Conservation (phyloP, 2,329 filamentous ascomycete species). For the Fusarium palustre region DNA sequence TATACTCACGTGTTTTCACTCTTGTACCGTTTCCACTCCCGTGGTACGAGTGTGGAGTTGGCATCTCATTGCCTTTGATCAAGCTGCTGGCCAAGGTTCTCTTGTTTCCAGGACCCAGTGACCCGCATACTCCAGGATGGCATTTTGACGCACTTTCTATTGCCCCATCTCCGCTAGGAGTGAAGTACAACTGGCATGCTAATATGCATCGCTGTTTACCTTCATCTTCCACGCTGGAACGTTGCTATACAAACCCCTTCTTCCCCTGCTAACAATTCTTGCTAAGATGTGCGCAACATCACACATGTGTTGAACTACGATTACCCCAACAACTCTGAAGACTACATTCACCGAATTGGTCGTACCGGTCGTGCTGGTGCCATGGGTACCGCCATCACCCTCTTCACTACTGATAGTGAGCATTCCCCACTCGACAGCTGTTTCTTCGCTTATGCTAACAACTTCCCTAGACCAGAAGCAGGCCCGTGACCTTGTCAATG, state of each 20-base stretch:
- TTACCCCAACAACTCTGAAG: slow-evolving; percentile 98
- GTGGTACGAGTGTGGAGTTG: slow-evolving; percentile 82
- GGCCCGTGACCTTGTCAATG: slow-evolving; percentile 94
- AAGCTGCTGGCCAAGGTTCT: slow-evolving; percentile 74
- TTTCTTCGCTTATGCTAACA: slow-evolving; percentile 51
- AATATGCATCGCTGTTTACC: slow-evolving; percentile 62
- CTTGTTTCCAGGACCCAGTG: slow-evolving; percentile 68
- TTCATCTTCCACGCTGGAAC: slow-evolving; percentile 67
- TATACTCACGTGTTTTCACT: slow-evolving; percentile 79
- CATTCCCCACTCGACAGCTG: slow-evolving; percentile 47
- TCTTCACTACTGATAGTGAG: slow-evolving; percentile 99
- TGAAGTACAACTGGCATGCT: slow-evolving; percentile 62
- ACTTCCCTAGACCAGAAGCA: slow-evolving; percentile 80
- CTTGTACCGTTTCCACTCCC: slow-evolving; percentile 71
- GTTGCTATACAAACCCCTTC: slow-evolving; percentile 67
- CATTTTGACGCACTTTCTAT: slow-evolving; percentile 66
- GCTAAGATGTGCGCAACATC: slow-evolving; percentile 98
- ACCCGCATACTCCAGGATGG: slow-evolving; percentile 64
- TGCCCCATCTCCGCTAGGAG: slow-evolving; percentile 68
- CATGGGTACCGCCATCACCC: slow-evolving; percentile 94
- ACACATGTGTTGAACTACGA: slow-evolving; percentile 99
- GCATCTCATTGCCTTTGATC: slow-evolving; percentile 79
- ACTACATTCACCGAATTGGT: slow-evolving; percentile 97
- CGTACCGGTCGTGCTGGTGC: slow-evolving; percentile 96
- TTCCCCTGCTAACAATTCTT: slow-evolving; percentile 81